Conservation (phyloP, 805 yeast species). For the Wickerhamiella nectarea region DNA sequence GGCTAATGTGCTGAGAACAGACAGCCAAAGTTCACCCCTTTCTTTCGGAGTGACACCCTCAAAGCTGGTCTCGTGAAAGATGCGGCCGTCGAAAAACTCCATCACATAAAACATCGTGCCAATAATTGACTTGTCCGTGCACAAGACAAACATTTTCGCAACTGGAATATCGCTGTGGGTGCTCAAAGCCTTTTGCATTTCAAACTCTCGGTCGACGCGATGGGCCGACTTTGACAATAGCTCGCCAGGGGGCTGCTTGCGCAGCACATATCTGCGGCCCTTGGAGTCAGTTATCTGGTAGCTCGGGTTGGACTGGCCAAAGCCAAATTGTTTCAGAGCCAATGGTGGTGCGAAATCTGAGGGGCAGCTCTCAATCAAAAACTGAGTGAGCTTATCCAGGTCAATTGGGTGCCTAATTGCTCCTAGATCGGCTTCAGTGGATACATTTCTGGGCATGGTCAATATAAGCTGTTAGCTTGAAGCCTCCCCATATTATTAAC, state of each 20-base stretch:
- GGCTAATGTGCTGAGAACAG: constrained; percentile 36
- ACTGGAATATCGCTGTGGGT: constrained; percentile 34
- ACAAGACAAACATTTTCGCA: constrained; percentile 38
- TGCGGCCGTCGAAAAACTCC: constrained; percentile 45
- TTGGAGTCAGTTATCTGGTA: constrained; percentile 34
- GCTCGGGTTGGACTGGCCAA: constrained; percentile 55
- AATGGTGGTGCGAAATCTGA: constrained; percentile 24
- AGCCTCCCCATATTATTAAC: neutral
- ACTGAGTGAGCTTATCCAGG: constrained; percentile 19
- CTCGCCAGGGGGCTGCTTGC: constrained; percentile 42
- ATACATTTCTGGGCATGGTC: constrained; percentile 17
- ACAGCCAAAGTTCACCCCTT: constrained; percentile 30
- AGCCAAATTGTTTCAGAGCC: constrained; percentile 38
- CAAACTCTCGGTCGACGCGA: constrained; percentile 48
- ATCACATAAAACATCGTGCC: constrained; percentile 48
- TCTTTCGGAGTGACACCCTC: constrained; percentile 26
- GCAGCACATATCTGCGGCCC: constrained; percentile 34
- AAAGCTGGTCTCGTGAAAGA: constrained; percentile 41
- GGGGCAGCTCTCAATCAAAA: constrained; percentile 18
- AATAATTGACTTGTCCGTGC: constrained; percentile 41
- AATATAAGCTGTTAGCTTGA: too few relatives aligned
- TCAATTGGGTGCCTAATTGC: constrained; percentile 24
- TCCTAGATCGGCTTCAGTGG: constrained; percentile 26
- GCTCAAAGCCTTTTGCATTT: constrained; percentile 32
- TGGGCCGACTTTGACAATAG: constrained; percentile 45